Evolutionary conservation across 768 basidiomycete genomes (phyloP).

Genomic region (Calocybe indica): DNA sequence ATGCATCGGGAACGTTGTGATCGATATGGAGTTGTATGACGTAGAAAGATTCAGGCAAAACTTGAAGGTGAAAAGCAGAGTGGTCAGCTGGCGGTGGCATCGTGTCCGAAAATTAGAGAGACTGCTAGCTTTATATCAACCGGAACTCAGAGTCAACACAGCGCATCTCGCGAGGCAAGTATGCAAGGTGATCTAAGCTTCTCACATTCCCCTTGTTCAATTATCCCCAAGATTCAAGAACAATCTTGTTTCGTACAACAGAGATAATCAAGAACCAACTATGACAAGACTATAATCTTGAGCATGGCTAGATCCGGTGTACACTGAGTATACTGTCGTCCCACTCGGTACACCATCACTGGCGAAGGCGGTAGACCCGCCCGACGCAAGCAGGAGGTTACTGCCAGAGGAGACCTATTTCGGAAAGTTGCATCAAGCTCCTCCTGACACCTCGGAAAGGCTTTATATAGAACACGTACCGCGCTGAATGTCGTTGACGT

Average conservation of each 20-base stretch:
- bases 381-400: conserved; percentile 40
- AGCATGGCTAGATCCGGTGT: conserved; percentile 24
- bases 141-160: too few species aligned
- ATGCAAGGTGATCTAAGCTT: too few species aligned
- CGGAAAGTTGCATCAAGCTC: conserved; percentile 1
- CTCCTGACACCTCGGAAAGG: neutral
- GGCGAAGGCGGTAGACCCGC: conserved; percentile 44
- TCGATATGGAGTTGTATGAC: conserved; percentile 35
- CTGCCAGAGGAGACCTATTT: conserved; percentile 41
- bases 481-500: conserved; percentile 43
- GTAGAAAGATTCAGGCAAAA: conserved; percentile 38
- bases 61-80: conserved; percentile 40
- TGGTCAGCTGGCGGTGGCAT: conserved; percentile 42
- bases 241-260: neutral
- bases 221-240: neutral
- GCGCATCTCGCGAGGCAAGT: too few species aligned
- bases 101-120: neutral
- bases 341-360: conserved; percentile 51
- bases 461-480: conserved; percentile 26
- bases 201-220: neutral
- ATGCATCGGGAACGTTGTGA: conserved; percentile 26
- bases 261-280: conserved; percentile 20
- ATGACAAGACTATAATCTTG: conserved; percentile 34
- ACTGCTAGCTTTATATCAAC: too few species aligned
- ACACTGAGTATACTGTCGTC: conserved; percentile 32